Conservation (phyloP, 768 basidiomycete species). For the Cystofilobasidium bisporidii region DNA sequence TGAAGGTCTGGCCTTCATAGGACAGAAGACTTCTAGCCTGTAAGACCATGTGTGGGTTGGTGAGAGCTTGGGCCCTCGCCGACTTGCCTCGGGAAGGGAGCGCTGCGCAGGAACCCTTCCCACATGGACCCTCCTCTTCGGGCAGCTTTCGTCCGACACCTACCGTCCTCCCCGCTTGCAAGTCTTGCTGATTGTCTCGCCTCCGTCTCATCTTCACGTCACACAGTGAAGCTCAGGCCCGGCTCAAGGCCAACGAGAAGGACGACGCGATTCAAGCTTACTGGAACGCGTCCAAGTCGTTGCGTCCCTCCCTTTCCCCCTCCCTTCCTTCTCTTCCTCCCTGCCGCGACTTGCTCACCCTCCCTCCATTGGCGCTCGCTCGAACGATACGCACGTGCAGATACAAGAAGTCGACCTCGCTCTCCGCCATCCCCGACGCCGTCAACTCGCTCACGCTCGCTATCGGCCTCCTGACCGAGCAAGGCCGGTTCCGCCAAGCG, state of each 20-base stretch:
- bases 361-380: not conserved
- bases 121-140: too few relatives aligned
- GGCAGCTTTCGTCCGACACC: too few relatives aligned
- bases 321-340: not conserved
- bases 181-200: not conserved
- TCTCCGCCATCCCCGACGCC: conserved; percentile 55
- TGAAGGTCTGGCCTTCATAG: too few relatives aligned
- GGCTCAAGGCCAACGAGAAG: conserved; percentile 71
- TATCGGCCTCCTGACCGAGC: conserved; percentile 67
- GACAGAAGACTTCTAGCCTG: too few relatives aligned
- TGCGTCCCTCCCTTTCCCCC: conserved; percentile 3
- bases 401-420: conserved; percentile 27
- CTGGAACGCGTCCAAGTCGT: conserved; percentile 85
- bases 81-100: too few relatives aligned
- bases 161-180: too few relatives aligned
- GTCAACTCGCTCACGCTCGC: conserved; percentile 76
- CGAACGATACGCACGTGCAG: too few relatives aligned
- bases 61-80: too few relatives aligned
- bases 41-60: too few relatives aligned
- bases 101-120: too few relatives aligned
- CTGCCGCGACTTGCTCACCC: not conserved
- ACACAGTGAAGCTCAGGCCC: conserved; percentile 77
- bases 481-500: conserved; percentile 89
- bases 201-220: too few relatives aligned
- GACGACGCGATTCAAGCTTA: conserved; percentile 97